These are phyloP conservation scores for Moelleriella libera DNA, from an alignment of 2,329 filamentous ascomycete genomes.

Conservation along the genomic window DNA sequence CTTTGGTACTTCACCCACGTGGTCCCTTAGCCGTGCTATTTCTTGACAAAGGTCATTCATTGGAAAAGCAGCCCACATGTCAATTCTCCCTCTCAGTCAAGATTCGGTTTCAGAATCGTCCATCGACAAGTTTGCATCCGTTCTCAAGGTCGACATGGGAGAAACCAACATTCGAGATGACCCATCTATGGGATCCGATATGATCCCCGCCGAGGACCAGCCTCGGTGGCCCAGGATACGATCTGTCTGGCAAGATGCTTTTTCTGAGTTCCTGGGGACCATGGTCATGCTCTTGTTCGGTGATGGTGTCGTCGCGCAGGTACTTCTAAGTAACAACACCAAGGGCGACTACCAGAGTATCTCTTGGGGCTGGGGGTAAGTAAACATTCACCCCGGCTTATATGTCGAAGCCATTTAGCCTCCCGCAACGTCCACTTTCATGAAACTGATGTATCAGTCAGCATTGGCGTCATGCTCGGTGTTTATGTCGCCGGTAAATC, in stretches of 20 bases:
- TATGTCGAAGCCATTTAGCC: neutral
- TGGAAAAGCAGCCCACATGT: conserved; percentile 11
- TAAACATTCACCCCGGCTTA: neutral
- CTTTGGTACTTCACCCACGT: no score
- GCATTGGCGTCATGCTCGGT: conserved; percentile 54
- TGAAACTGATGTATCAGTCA: conserved; percentile 6
- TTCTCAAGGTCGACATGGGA: conserved; percentile 18
- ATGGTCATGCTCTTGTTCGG: conserved; percentile 58
- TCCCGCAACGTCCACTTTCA: neutral
- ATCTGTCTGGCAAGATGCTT: conserved; percentile 36
- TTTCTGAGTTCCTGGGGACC: conserved; percentile 55
- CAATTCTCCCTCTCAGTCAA: conserved; percentile 9
- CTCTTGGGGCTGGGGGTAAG: conserved; percentile 35
- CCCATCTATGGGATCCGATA: conserved; percentile 7
- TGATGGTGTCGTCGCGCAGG: conserved; percentile 58
- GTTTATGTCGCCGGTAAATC: conserved; percentile 53
- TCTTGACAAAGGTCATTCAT: no score
- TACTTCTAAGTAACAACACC: conserved; percentile 36
- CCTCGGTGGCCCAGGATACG: conserved; percentile 38
- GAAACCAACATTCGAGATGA: conserved; percentile 8
- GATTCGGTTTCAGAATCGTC: conserved; percentile 20
- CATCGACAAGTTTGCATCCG: conserved; percentile 15
- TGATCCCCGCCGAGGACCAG: conserved; percentile 10
- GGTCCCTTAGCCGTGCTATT: no score
- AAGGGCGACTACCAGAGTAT: conserved; percentile 37